These are phyloP conservation scores for Chalciporus sp. DNA, from an alignment of 1,284 basidiomycete genomes.

Conservation along the genomic window DNA sequence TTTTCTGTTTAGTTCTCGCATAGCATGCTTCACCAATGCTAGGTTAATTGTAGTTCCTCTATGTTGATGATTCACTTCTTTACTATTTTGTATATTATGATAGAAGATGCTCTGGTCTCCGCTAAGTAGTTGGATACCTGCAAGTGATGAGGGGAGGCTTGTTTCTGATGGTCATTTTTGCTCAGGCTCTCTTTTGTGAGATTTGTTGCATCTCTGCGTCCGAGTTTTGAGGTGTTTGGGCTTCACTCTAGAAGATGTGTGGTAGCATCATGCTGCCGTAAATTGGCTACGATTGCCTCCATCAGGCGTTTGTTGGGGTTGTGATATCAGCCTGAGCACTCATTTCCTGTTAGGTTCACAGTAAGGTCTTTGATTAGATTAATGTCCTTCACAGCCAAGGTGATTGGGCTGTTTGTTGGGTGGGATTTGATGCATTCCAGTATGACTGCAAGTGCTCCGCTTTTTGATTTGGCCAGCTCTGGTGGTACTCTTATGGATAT, in stretches of 20 bases:
- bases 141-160: no score
- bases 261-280: background rate
- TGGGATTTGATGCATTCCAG: background rate
- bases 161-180: background rate
- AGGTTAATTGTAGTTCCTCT: background rate
- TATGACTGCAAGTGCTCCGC: background rate
- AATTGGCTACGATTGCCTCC: background rate
- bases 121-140: no score
- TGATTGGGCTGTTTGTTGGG: background rate
- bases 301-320: background rate
- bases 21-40: background rate
- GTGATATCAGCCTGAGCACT: background rate
- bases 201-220: no score
- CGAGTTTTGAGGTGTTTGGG: no score
- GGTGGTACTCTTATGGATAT: background rate
- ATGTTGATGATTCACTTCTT: background rate
- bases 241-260: no score
- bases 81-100: background rate
- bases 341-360: background rate
- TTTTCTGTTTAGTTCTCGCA: background rate
- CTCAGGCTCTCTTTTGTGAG: no score
- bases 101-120: conserved; percentile 1
- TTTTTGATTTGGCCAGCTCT: background rate
- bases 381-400: background rate
- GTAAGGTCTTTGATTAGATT: background rate